phyloP scores from a whole-genome alignment of 2,329 filamentous ascomycete genomes.

The Beauveria asiatica region DNA sequence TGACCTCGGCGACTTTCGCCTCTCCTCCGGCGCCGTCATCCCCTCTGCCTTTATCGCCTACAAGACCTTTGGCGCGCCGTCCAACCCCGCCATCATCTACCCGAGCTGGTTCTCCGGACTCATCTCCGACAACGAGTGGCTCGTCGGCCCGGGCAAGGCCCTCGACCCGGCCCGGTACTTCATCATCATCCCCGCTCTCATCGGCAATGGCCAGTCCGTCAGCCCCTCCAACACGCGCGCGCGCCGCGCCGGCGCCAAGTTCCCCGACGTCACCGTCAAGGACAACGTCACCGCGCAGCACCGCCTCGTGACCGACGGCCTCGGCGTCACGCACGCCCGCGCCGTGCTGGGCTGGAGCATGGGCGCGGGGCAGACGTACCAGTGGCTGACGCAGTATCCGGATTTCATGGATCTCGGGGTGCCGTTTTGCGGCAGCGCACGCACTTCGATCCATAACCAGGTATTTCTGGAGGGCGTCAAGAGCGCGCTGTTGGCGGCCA shows the following conservation, averaged over 20 bases:
- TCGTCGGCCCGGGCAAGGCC: constrained; percentile 57
- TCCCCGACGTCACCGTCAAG: constrained; percentile 37
- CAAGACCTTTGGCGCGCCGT: constrained; percentile 61
- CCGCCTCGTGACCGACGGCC: constrained; percentile 28
- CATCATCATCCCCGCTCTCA: constrained; percentile 41
- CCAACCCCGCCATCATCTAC: constrained; percentile 60
- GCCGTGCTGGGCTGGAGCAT: constrained; percentile 48
- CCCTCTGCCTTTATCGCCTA: constrained; percentile 62
- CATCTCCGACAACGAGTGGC: constrained; percentile 67
- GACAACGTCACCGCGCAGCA: constrained; percentile 46
- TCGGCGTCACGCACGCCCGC: constrained; percentile 34
- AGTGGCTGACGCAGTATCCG: constrained; percentile 41
- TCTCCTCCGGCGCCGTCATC: constrained; percentile 56
- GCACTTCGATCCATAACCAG: constrained; percentile 43
- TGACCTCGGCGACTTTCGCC: constrained; percentile 55
- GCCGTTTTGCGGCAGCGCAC: constrained; percentile 41
- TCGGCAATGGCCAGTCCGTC: constrained; percentile 45
- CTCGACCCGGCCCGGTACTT: constrained; percentile 48
- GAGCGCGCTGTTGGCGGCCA: constrained; percentile 34
- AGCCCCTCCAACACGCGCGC: constrained; percentile 40
- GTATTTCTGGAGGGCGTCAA: constrained; percentile 47
- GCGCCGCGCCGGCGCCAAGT: constrained; percentile 21
- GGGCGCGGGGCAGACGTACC: constrained; percentile 46
- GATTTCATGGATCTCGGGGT: constrained; percentile 37
- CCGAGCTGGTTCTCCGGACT: constrained; percentile 60